phyloP scores from a whole-genome alignment of 1,284 basidiomycete species.

The Boletus sp. region DNA sequence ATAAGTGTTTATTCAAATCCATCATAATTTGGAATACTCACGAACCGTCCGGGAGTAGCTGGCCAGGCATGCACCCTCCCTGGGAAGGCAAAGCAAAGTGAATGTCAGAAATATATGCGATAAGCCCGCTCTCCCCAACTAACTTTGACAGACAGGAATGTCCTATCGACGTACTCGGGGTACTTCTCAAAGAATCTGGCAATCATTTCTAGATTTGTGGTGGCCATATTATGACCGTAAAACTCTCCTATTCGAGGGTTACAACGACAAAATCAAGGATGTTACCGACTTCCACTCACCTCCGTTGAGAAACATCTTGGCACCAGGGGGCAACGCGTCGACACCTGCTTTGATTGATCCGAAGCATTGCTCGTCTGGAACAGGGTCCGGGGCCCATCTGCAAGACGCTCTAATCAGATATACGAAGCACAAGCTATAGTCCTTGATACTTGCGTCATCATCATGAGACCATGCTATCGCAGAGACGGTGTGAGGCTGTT shows the following conservation, averaged over 20 bases:
- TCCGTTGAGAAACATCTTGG: slow-evolving; percentile 50
- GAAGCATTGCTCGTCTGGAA: slow-evolving; percentile 56
- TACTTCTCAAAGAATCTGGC: slow-evolving; percentile 47
- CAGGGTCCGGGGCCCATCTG: slow-evolving; percentile 20
- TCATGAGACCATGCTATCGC: slow-evolving; percentile 29
- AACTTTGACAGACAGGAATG: slow-evolving; percentile 46
- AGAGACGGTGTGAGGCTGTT: neutral
- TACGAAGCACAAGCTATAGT: neutral
- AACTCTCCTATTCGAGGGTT: slow-evolving; percentile 28
- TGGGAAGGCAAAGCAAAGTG: neutral
- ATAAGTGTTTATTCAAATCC: neutral
- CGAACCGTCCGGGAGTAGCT: neutral
- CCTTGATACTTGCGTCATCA: slow-evolving; percentile 23
- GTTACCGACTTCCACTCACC: slow-evolving; percentile 31
- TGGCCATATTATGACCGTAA: slow-evolving; percentile 27
- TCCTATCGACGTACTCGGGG: slow-evolving; percentile 52
- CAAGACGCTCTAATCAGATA: neutral
- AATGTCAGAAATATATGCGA: neutral
- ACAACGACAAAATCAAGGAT: neutral
- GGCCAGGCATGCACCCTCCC: neutral
- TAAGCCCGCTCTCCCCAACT: neutral
- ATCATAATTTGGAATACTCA: neutral
- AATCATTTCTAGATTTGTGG: slow-evolving; percentile 43
- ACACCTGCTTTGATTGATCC: slow-evolving; percentile 63
- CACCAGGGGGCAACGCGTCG: slow-evolving; percentile 46